A percentile compares a stretch with the other conserved stretches of the same genome.
These are phyloP conservation scores for Pochonia chlamydosporia DNA, from an alignment of 2,329 filamentous ascomycete genomes.

Conservation along the genomic window DNA sequence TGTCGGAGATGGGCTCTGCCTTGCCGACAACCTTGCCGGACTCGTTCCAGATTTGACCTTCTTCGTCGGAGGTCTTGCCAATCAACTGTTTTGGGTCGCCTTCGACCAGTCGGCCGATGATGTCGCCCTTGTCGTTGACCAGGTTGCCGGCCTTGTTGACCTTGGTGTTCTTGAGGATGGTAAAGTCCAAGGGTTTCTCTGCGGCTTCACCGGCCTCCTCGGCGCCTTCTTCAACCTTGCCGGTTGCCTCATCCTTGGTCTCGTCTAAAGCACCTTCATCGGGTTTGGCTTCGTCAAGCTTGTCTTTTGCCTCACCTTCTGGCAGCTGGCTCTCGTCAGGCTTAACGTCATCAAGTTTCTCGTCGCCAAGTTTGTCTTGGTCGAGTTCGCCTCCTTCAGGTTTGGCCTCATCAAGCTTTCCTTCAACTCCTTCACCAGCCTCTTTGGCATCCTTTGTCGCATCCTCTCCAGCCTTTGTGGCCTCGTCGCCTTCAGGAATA, in stretches of 20 bases:
- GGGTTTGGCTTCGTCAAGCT: constrained; percentile 8
- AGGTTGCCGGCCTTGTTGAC: constrained; percentile 57
- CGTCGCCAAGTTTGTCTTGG: background rate
- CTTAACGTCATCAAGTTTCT: background rate
- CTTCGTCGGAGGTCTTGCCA: constrained; percentile 57
- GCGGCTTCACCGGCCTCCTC: constrained; percentile 17
- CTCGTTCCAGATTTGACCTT: constrained; percentile 68
- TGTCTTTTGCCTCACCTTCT: too few species aligned
- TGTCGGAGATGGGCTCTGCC: constrained; percentile 52
- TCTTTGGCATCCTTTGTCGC: background rate
- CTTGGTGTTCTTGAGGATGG: constrained; percentile 44
- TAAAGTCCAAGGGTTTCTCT: constrained; percentile 34
- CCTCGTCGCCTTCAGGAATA: background rate
- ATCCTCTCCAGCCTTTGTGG: background rate
- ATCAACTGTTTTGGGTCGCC: constrained; percentile 59
- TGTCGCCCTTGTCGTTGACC: constrained; percentile 44
- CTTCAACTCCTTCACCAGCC: background rate
- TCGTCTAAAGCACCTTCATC: constrained; percentile 1
- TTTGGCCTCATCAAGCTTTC: background rate
- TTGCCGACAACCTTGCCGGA: constrained; percentile 62
- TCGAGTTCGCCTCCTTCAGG: background rate
- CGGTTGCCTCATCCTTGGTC: constrained; percentile 6
- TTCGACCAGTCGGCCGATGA: constrained; percentile 57
- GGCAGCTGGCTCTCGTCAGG: background rate
- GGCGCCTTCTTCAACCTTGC: constrained; percentile 11